Percentiles rank a stretch among this genome's conserved stretches.
Conservation (phyloP, 164 flowering plant genomes). For the Stephania japonica region DNA sequence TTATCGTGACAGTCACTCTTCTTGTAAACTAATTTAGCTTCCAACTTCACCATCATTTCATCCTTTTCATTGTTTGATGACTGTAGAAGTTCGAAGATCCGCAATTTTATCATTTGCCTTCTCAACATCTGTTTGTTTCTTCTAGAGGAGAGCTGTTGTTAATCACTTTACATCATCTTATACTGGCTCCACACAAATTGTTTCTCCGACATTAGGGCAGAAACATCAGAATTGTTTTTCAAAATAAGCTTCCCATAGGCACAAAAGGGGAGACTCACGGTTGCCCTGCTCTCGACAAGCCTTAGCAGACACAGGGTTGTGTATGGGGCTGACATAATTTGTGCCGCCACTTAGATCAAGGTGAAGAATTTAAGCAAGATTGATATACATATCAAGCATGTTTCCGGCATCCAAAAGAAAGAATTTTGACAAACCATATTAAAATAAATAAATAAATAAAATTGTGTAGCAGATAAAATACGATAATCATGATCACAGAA, state of each 20-base stretch:
- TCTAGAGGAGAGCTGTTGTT: constrained; percentile 25
- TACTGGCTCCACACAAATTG: constrained; percentile 74
- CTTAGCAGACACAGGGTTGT: not conserved
- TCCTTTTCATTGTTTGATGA: constrained; percentile 51
- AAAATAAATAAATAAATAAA: too few species aligned
- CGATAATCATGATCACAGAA: too few species aligned
- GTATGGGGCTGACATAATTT: not conserved
- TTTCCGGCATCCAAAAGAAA: not conserved
- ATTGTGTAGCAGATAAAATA: too few species aligned
- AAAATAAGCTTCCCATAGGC: constrained; percentile 43
- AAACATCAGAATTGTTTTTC: constrained; percentile 45
- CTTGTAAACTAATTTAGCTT: constrained; percentile 34
- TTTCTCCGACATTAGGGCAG: constrained; percentile 62
- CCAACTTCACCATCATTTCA: constrained; percentile 36
- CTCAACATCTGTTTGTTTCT: constrained; percentile 37
- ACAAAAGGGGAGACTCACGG: not conserved
- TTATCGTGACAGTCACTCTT: constrained; percentile 36
- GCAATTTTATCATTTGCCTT: constrained; percentile 47
- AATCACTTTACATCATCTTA: constrained; percentile 50
- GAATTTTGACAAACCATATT: too few species aligned
- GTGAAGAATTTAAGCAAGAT: not conserved
- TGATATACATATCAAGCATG: not conserved
- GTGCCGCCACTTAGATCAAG: not conserved
- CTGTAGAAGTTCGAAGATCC: constrained; percentile 35
- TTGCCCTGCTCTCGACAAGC: too few species aligned